phyloP scores from a whole-genome alignment of 148 eudicot species.

The Pouteria glomerata region DNA sequence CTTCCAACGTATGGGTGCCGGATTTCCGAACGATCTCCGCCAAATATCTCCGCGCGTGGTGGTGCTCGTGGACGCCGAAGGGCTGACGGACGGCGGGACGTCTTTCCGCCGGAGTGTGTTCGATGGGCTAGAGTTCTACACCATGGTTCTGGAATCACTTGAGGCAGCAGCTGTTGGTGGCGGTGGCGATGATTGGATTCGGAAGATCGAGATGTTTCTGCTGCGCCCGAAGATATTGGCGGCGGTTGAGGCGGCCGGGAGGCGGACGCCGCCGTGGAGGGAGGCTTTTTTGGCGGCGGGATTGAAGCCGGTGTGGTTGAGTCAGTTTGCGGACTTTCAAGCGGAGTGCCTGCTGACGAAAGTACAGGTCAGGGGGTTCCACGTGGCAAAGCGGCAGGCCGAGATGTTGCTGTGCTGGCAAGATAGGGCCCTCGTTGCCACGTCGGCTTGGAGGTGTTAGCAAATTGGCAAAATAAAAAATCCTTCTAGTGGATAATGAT shows the following conservation, averaged over 20 bases:
- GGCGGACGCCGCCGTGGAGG: conserved; percentile 54
- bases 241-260: conserved; percentile 61
- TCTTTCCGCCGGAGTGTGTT: conserved; percentile 51
- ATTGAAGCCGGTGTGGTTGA: conserved; percentile 59
- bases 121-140: conserved; percentile 67
- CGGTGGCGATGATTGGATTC: conserved; percentile 53
- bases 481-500: neutral
- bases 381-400: conserved; percentile 74
- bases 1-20: conserved; percentile 49
- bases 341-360: conserved; percentile 79
- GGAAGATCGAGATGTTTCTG: conserved; percentile 59
- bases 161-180: conserved; percentile 56
- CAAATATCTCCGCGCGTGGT: conserved; percentile 48
- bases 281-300: conserved; percentile 64
- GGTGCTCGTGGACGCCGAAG: conserved; percentile 68
- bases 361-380: conserved; percentile 75
- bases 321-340: conserved; percentile 81
- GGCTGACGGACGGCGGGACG: conserved; percentile 49
- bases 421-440: conserved; percentile 65
- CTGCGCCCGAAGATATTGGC: conserved; percentile 71
- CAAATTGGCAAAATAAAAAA: neutral
- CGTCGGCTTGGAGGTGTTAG: conserved; percentile 89
- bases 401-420: conserved; percentile 97
- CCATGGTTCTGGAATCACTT: conserved; percentile 74
- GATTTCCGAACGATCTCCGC: conserved; percentile 63